Base-by-base conservation (phyloP, 2,329 filamentous ascomycete species). In the Plenodomus lindquistii region DNA sequence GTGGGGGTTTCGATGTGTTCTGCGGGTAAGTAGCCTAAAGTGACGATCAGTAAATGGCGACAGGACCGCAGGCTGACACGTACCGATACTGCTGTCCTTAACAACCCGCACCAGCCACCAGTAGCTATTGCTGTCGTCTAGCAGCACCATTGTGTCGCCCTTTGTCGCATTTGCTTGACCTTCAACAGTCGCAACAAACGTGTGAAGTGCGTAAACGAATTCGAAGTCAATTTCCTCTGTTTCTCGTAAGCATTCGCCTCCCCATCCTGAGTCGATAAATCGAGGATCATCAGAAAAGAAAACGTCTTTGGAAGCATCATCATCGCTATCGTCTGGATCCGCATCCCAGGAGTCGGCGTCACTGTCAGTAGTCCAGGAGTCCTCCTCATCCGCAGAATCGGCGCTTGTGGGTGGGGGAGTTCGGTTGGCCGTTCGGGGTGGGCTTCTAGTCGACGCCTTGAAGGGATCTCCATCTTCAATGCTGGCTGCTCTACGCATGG, bases 151-250 rank as follows among this genome's bases (percentile, higher is more conserved):
- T 13, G 93, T 97, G 69, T 99, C 94, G 42, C 94, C 94, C 75
- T 99, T 99, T 27, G 91, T 95, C 50, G 94, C 94, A 78, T 97
- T 99, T 54, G 94, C 94, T 75, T 99, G 94, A 21, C 94, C 94
- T 75, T 99, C 94, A 40, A 99, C 94, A 0, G 94, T 97, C 21
- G 94, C 94, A 57, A 97, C 89, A 67, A 99, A 99, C 2, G 93
- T 99, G 72, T 97, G 94, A 49, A 99, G 80, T 21, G 94, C 94
- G 77, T 99, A 99, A 52, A 99, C 94, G 76, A 97, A 97, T 73
- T 97, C 93, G 79, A 99, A 97, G 81, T 99, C 94, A 75, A 99
- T 99, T 69, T 99, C 94, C 83, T 99, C 94, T 97, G 80, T 74
- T 75, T 87, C 81, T 81, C 84, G 88, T 96, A 91, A 96, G 91